These are phyloP conservation scores for Rhynchospora pubera DNA, from an alignment of 176 grass and related monocot genomes.

Conservation along the genomic window DNA sequence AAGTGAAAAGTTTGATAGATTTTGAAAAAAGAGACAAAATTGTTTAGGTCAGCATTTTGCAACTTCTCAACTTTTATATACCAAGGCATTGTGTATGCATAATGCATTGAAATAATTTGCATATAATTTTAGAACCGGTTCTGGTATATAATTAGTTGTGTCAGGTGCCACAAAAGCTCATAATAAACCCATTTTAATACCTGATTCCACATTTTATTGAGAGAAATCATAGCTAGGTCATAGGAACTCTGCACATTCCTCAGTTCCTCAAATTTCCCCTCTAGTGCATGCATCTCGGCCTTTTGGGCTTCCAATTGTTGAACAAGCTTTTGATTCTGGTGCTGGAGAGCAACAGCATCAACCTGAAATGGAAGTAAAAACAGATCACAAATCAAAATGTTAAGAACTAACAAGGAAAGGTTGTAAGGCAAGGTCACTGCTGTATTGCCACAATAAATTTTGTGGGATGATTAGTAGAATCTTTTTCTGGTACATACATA, in stretches of 20 bases:
- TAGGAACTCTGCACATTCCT: slow-evolving; percentile 66
- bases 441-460: too few relatives aligned
- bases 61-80: not conserved
- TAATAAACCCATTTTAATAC: slow-evolving; percentile 16
- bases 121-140: not conserved
- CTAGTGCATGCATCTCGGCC: slow-evolving; percentile 57
- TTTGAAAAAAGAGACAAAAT: not conserved
- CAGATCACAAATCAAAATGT: not conserved
- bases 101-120: not conserved
- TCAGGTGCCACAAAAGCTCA: not conserved
- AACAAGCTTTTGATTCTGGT: slow-evolving; percentile 92
- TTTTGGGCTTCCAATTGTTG: slow-evolving; percentile 86
- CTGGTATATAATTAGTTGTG: not conserved
- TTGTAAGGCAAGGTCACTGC: too few relatives aligned
- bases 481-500: not conserved
- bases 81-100: not conserved
- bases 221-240: slow-evolving; percentile 59
- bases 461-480: not conserved
- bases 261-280: slow-evolving; percentile 61
- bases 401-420: too few relatives aligned
- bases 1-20: not conserved
- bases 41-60: not conserved
- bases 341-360: slow-evolving; percentile 68
- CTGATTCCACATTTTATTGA: slow-evolving; percentile 97
- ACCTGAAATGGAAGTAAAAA: slow-evolving; percentile 36